Evolutionary conservation across 2,329 filamentous ascomycete species (phyloP), one percentile per base, ranked within the genome.

Genomic region (Sporothrix pseudoabietina): DNA sequence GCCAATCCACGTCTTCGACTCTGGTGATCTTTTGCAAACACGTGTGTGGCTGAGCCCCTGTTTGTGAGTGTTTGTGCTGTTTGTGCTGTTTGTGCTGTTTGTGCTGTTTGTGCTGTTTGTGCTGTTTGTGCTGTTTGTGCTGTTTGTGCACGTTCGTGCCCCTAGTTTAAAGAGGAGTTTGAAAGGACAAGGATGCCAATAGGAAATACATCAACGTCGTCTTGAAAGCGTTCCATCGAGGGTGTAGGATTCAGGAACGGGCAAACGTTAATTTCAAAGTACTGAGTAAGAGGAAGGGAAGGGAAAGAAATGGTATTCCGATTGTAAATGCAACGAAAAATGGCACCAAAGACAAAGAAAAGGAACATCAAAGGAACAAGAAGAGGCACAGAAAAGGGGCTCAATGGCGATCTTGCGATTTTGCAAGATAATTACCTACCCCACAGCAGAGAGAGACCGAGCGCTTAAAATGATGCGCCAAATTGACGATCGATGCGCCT

Each of bases 391-490:
- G 44, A 16, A 35, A 32, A 47, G 19, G 41, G 63, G 26, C 10
- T 5, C 22, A 68, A 68, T 68, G 44, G 16, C 66, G 66, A 68
- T 68, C 65, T 68, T 32, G 44, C 63, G 44, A 52, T 35, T 68
- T 52, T 47, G 61, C 26, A 47, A 52, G 26, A 52, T 32, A n/a
- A n/a, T n/a, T n/a, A 32, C 41, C 61, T 47, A 30, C 39, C 61
- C 61, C 61, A 47, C 61, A 66, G 4, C 39, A 44, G 35, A 52
- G 14, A 66, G 63, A 66, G 65, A 68, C 44, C 47, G 44, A 35
- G 65, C 65, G 65, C 26, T 44, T 52, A 52, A 30, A 66, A 35
- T 35, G 65, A 68, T 52, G 16, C 63, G 41, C 63, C 41, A 22
- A 52, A 52, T 1, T 49, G 44, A 32, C 22, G 41, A 68, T 68